Conservation (phyloP, 2,329 filamentous ascomycete species). For the Septoria petroselini region DNA sequence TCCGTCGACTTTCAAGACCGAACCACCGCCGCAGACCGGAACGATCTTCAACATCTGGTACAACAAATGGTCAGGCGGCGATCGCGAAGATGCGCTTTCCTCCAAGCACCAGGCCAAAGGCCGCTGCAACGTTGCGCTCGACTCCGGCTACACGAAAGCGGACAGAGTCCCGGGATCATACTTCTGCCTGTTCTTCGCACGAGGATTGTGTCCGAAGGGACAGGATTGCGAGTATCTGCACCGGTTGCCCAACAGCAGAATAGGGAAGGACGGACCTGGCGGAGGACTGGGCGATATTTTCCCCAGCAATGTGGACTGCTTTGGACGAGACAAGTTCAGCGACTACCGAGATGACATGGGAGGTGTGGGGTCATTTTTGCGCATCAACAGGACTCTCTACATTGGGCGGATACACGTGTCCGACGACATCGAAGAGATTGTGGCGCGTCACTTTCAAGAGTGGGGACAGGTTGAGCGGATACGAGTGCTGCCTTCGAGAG, state of each 20-base stretch:
- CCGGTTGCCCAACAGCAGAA: slow-evolving; percentile 64
- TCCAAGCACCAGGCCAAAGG: slow-evolving; percentile 77
- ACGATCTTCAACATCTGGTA: slow-evolving; percentile 99
- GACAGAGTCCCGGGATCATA: slow-evolving; percentile 62
- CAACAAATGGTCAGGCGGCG: slow-evolving; percentile 96
- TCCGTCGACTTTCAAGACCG: slow-evolving; percentile 73
- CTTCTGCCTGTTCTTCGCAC: slow-evolving; percentile 89
- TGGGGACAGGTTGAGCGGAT: slow-evolving; percentile 89
- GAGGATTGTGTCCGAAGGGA: slow-evolving; percentile 78
- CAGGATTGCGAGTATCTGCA: slow-evolving; percentile 94
- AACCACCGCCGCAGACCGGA: slow-evolving; percentile 86
- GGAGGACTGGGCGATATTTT: slow-evolving; percentile 73
- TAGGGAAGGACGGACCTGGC: slow-evolving; percentile 35
- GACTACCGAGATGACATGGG: slow-evolving; percentile 98
- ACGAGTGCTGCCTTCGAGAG: slow-evolving; percentile 80
- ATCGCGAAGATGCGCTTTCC: slow-evolving; percentile 86
- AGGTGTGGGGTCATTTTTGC: slow-evolving; percentile 88
- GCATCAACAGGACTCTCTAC: slow-evolving; percentile 91
- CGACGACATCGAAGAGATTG: slow-evolving; percentile 95
- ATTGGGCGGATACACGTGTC: slow-evolving; percentile 91
- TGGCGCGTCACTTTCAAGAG: slow-evolving; percentile 91
- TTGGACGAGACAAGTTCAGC: slow-evolving; percentile 85
- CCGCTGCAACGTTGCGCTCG: slow-evolving; percentile 80
- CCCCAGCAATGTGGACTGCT: slow-evolving; percentile 92
- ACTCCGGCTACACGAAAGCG: slow-evolving; percentile 51